Conservation (phyloP, 2,329 filamentous ascomycete genomes). For the Xylaria sp. region DNA sequence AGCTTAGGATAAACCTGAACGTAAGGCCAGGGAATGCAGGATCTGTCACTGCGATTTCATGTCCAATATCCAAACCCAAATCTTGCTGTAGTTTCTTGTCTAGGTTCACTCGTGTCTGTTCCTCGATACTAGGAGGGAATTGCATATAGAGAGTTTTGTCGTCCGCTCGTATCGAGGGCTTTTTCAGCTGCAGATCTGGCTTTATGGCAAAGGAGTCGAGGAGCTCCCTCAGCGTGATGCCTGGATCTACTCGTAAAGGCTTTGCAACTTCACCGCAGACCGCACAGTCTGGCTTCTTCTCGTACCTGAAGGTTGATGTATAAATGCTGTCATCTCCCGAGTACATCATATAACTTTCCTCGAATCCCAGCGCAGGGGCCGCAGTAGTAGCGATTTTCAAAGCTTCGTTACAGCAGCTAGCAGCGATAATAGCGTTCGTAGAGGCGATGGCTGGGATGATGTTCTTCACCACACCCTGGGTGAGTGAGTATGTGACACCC, state of each 20-base stretch:
- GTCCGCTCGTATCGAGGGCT: constrained; percentile 80
- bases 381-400: constrained; percentile 88
- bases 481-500: constrained; percentile 93
- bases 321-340: constrained; percentile 95
- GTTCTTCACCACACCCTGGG: constrained; percentile 98
- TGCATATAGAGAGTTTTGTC: constrained; percentile 91
- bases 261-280: constrained; percentile 88
- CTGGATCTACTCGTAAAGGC: constrained; percentile 72
- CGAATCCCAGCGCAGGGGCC: constrained; percentile 78
- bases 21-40: constrained; percentile 82
- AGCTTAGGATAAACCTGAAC: constrained; percentile 61
- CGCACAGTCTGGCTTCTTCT: constrained; percentile 92
- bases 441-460: constrained; percentile 98
- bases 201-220: constrained; percentile 82
- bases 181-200: constrained; percentile 92
- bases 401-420: constrained; percentile 94
- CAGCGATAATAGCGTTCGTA: constrained; percentile 95
- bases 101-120: constrained; percentile 84
- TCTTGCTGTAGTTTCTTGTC: constrained; percentile 73
- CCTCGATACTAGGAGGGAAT: constrained; percentile 78
- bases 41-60: constrained; percentile 92
- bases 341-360: constrained; percentile 99
- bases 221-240: constrained; percentile 79
- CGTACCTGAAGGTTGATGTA: constrained; percentile 95
- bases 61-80: constrained; percentile 73